A percentile compares a stretch with the other conserved stretches of the same genome.
phyloP scores from a whole-genome alignment of 495 filamentous ascomycete species.

The Aspergillus bertholletiae region DNA sequence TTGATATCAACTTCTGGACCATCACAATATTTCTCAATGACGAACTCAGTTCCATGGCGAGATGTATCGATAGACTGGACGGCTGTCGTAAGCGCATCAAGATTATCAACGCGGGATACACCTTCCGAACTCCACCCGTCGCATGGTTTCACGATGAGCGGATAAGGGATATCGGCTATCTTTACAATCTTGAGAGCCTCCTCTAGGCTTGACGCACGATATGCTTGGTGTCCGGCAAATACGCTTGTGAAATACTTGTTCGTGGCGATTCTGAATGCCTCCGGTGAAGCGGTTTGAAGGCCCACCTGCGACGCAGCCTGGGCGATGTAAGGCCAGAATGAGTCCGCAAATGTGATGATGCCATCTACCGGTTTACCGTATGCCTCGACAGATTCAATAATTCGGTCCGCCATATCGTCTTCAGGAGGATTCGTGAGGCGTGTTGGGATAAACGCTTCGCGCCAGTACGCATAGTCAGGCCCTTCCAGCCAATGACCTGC shows the following conservation, averaged over 20 bases:
- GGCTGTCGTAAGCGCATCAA: conserved; percentile 21
- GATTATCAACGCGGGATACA: conserved; percentile 31
- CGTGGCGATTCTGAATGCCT: no score
- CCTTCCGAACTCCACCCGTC: conserved; percentile 40
- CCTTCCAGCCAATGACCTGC: conserved; percentile 45
- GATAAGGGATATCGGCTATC: conserved; percentile 25
- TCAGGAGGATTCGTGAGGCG: background rate
- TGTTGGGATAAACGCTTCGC: conserved; percentile 19
- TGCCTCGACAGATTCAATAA: no score
- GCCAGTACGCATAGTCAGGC: conserved; percentile 22
- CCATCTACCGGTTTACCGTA: no score
- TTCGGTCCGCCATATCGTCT: no score
- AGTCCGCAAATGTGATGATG: no score
- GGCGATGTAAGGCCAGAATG: no score
- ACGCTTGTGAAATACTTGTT: no score
- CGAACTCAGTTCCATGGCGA: no score
- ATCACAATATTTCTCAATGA: conserved; percentile 26
- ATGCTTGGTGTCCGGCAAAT: background rate
- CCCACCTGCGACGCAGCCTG: no score
- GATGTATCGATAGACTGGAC: background rate
- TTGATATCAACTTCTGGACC: conserved; percentile 55
- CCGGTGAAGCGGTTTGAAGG: no score
- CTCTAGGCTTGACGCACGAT: background rate
- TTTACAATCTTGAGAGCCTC: background rate
- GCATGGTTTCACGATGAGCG: conserved; percentile 45